These are phyloP conservation scores for Moniliophthora roreri DNA, from an alignment of 1,284 basidiomycete genomes.

Conservation along the genomic window DNA sequence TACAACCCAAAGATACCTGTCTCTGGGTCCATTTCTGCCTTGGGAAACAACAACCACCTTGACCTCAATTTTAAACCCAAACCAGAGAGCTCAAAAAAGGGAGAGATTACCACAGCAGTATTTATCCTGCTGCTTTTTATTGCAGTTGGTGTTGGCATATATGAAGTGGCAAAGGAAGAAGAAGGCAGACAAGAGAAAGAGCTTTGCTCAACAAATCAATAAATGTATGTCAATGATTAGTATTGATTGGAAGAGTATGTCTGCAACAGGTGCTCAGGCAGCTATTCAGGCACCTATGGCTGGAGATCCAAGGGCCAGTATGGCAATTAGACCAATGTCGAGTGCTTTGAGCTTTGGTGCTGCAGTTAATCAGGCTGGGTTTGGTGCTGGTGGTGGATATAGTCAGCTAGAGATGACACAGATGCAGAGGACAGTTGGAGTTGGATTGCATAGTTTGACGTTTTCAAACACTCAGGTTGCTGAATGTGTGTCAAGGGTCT, in stretches of 20 bases:
- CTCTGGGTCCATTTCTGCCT: too few relatives aligned
- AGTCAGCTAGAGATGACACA: conserved; percentile 45
- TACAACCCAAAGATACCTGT: too few relatives aligned
- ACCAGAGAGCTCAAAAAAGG: conserved; percentile 32
- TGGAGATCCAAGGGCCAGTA: conserved; percentile 22
- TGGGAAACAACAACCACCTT: too few relatives aligned
- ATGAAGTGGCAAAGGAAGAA: conserved; percentile 58
- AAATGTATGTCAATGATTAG: conserved; percentile 82
- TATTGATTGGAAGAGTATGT: conserved; percentile 75
- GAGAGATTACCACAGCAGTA: conserved; percentile 76
- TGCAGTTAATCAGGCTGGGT: not conserved
- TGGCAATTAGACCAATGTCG: conserved; percentile 19
- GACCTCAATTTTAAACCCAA: too few relatives aligned
- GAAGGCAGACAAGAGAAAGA: conserved; percentile 59
- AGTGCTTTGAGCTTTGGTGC: conserved; percentile 42
- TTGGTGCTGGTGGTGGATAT: not conserved
- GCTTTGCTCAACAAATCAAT: conserved; percentile 73
- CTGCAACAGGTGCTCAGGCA: conserved; percentile 67
- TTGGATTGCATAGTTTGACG: conserved; percentile 40
- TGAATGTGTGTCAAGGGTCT: conserved; percentile 47
- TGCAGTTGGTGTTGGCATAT: conserved; percentile 49
- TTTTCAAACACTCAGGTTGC: conserved; percentile 25
- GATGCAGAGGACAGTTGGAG: conserved; percentile 41
- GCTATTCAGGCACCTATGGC: conserved; percentile 74
- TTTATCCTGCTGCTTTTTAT: conserved; percentile 70